phyloP scores from a whole-genome alignment of 495 filamentous ascomycete genomes.

The Lophiostoma macrostomum region DNA sequence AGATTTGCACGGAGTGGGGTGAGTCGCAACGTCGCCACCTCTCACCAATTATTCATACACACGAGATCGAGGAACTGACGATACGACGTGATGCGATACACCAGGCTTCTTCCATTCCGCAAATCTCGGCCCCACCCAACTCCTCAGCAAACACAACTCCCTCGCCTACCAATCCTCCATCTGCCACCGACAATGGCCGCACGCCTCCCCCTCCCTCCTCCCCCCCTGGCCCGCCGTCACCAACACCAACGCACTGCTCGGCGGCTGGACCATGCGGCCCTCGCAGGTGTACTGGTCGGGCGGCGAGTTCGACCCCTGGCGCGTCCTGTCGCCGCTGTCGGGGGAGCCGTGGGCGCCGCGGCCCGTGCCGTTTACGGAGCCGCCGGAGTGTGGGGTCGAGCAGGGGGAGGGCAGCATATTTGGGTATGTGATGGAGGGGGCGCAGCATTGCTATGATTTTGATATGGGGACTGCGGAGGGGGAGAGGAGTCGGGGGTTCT shows the following conservation, averaged over 20 bases:
- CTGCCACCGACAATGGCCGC: constrained; percentile 55
- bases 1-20: constrained; percentile 61
- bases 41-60: neutral
- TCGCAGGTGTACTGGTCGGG: constrained; percentile 56
- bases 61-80: neutral
- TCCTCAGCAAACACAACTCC: constrained; percentile 53
- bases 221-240: constrained; percentile 44
- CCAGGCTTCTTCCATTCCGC: constrained; percentile 47
- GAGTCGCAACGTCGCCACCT: constrained; percentile 34
- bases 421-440: constrained; percentile 49
- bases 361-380: constrained; percentile 34
- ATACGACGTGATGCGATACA: too few species aligned
- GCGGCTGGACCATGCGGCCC: constrained; percentile 58
- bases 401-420: constrained; percentile 46
- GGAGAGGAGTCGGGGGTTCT: constrained; percentile 40
- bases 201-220: constrained; percentile 45
- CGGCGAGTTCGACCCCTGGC: constrained; percentile 60
- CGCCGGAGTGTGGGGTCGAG: constrained; percentile 49
- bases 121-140: constrained; percentile 48
- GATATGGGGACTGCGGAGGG: constrained; percentile 36
- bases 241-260: constrained; percentile 46
- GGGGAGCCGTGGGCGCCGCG: constrained; percentile 46
- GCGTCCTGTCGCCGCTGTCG: constrained; percentile 50
- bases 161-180: constrained; percentile 50
- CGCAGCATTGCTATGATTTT: constrained; percentile 56